Percentiles rank a stretch among this genome's conserved stretches.
These are phyloP conservation scores for Cafeteria roenbergensis DNA, from an alignment of 108 stramenopile species.

Conservation along the genomic window DNA sequence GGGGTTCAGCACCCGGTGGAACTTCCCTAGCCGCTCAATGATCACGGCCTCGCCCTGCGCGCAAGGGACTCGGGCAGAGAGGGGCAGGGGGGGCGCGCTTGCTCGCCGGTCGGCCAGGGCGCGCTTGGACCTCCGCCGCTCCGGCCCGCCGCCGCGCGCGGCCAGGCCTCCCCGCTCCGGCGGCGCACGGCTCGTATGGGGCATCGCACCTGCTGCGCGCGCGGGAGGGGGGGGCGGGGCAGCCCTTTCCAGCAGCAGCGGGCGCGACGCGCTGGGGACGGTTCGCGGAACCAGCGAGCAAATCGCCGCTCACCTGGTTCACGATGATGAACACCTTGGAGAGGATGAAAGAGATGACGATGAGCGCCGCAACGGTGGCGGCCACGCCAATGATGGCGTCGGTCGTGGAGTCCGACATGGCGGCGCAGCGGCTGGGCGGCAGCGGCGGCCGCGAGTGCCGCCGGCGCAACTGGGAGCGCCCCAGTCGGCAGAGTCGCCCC, in stretches of 20 bases:
- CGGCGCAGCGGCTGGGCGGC: too few species aligned
- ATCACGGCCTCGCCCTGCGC: neutral
- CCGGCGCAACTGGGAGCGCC: too few species aligned
- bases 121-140: too few species aligned
- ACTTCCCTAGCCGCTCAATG: slow-evolving; percentile 6
- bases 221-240: neutral
- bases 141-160: too few species aligned
- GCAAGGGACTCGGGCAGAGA: too few species aligned
- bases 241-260: neutral
- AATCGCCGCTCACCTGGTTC: neutral
- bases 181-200: neutral
- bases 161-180: too few species aligned
- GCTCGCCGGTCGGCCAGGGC: too few species aligned
- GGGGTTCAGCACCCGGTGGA: neutral
- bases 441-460: too few species aligned
- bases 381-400: too few species aligned
- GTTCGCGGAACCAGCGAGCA: neutral
- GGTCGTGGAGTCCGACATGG: too few species aligned
- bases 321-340: neutral
- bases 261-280: neutral
- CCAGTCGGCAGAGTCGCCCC: too few species aligned
- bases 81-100: too few species aligned
- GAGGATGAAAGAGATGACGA: neutral
- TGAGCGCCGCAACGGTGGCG: neutral
- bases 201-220: neutral